Evolutionary conservation across 345 rosid species (phyloP), one percentile per base, ranked within the genome.

Genomic region (Sisymbrium altissimum): DNA sequence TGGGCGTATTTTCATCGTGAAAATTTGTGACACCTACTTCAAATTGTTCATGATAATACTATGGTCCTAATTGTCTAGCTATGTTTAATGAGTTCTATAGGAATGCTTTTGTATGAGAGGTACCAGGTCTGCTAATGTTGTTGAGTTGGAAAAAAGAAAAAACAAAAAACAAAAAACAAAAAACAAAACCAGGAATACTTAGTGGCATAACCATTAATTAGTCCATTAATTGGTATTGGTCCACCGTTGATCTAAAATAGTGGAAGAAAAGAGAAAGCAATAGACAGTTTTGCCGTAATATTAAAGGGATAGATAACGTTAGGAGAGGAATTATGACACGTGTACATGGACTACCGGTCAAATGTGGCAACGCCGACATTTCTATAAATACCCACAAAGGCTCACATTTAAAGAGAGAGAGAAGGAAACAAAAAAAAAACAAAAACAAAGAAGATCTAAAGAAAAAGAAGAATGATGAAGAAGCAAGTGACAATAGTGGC

Each of bases 351-450:
- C 68, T 66, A 21, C 2, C 6, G 70, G 78, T 72, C 78, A 77
- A 77, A 70, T 67, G 5, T 77, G 80, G 80, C 76, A 40, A 77
- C 80, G n/a, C 15, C 9, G 60, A 77, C 76, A 55, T 53, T 29
- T 64, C 66, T 70, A 70, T 64, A 64, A 70, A 64, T 45, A 46
- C 4, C 55, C 80, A 52, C 15, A 54, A 68, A 67, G 3, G 25
- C 36, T 60, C 55, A 23, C 39, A 15, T 57, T 35, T 7, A 10
- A 4, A 23, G 14, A 57, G 19, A 54, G 12, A 48, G 43, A 14
- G 14, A 53, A 14, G 5, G 13, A n/a, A n/a, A 9, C 0, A 23
- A 14, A 36, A 11, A 36, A 11, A 8, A 25, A 60, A 74, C 7
- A 18, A 38, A 38, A 38, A 4, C 45, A 55, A 57, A 65, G 13